These are phyloP conservation scores for Phragmites australis DNA, from an alignment of 176 grass and related monocot species.

Conservation along the genomic window DNA sequence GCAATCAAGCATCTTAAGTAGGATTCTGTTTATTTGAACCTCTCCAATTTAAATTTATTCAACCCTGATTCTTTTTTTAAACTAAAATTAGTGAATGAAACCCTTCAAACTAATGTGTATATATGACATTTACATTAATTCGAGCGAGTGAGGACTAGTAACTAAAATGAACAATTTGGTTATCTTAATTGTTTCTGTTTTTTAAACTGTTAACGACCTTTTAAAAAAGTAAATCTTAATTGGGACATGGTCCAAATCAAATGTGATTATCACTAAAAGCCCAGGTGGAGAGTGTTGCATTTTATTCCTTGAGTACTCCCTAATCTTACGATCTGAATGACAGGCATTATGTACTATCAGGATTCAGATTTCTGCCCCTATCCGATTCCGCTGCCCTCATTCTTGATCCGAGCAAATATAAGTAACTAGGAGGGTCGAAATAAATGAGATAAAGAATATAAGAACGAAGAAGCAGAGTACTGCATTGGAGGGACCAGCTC, in stretches of 20 bases:
- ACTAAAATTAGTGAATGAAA: not conserved
- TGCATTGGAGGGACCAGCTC: conserved; percentile 35
- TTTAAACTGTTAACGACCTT: not conserved
- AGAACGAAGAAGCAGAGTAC: conserved; percentile 26
- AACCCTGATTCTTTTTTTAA: not conserved
- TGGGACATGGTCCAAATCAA: conserved; percentile 10
- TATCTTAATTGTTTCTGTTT: not conserved
- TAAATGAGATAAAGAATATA: conserved; percentile 22
- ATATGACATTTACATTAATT: not conserved
- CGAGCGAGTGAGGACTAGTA: not conserved
- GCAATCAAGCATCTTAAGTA: not conserved
- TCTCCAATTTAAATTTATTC: not conserved
- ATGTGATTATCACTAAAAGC: not conserved
- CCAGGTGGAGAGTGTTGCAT: not conserved
- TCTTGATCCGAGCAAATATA: conserved; percentile 10
- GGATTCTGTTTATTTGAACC: not conserved
- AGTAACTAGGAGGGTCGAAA: conserved; percentile 23
- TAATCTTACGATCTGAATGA: not conserved
- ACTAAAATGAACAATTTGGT: not conserved
- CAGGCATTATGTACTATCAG: not conserved
- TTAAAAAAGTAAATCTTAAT: conserved; percentile 23
- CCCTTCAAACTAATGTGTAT: not conserved
- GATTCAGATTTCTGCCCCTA: not conserved
- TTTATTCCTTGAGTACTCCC: conserved; percentile 1
- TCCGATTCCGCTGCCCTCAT: not conserved